Conservation (phyloP, 2,329 filamentous ascomycete species). For the Calonectria honghensis region DNA sequence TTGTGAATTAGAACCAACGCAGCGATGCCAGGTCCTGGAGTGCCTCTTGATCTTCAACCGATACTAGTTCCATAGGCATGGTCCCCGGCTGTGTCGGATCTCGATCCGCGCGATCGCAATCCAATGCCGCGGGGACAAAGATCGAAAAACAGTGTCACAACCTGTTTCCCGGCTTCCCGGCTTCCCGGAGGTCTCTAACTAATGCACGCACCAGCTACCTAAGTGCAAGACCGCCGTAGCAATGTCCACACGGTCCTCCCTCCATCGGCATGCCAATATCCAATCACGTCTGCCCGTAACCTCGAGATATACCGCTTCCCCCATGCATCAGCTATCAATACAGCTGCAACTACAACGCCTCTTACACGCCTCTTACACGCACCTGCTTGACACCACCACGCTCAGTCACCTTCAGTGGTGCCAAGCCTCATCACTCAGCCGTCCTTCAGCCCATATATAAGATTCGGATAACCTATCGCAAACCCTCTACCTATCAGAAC, state of each 20-base stretch:
- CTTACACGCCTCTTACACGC: neutral
- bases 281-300: too few relatives aligned
- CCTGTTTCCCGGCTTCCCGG: too few relatives aligned
- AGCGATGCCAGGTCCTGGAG: neutral
- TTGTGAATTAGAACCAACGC: neutral
- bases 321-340: neutral
- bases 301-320: neutral
- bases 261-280: neutral
- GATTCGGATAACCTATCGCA: too few relatives aligned
- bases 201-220: neutral
- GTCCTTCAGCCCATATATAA: neutral
- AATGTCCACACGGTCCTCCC: neutral
- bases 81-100: neutral
- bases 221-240: neutral
- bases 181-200: neutral
- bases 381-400: neutral
- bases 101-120: neutral
- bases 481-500: neutral
- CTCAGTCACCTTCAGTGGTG: neutral
- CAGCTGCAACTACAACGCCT: neutral
- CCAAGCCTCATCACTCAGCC: constrained; percentile 10
- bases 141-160: neutral
- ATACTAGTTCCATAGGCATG: neutral
- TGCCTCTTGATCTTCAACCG: neutral
- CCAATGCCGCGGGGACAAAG: neutral